Evolutionary conservation across 495 filamentous ascomycete genomes (phyloP), one percentile per base, ranked within the genome.

Genomic region (Aspergillus coremiiformis): DNA sequence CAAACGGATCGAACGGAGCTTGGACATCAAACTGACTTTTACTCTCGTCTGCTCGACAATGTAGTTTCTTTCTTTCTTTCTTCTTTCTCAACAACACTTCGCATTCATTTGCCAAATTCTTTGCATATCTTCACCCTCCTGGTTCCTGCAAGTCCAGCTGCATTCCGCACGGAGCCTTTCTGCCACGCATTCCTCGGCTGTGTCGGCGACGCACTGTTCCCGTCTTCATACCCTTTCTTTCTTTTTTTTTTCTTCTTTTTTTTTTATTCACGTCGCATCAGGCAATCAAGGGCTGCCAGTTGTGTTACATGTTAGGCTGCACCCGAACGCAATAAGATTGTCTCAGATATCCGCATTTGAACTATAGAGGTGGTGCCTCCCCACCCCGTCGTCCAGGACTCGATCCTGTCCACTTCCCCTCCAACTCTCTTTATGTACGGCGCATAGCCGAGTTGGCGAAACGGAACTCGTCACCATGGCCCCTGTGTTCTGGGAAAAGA

Each of bases 401-500:
- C 12, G 21, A 37, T 48, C 29, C 48, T 44, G 15, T 42, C 41
- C 21, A 32, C 15, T 23, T 32, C 14, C 7, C n/a, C 24, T 22
- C 12, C 19, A 35, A 17, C 14, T 14, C 33, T 37, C 24, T 35
- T 35, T 35, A 35, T 35, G 32, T 14, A 12, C 15, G 10, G 27
- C 30, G 10, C 32, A 32, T 26, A 33, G 15, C 21, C 21, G 33
- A 19, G 22, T 5, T 23, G 37, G 42, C 44, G 23, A 27, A 22
- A 21, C 9, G n/a, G 12, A 54, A 42, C 17, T 50, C 43, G 22
- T 42, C 56, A 56, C 43, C 49, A 72, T 72, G 70, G 49, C 69
- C 52, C 56, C 61, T 52, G 56, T 54, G 4, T 37, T 60, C 0
- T 74, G 71, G 71, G 62, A 71, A 49, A 68, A 63, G 49, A 75